phyloP scores from a whole-genome alignment of 768 basidiomycete species.

The Asterophora parasitica region DNA sequence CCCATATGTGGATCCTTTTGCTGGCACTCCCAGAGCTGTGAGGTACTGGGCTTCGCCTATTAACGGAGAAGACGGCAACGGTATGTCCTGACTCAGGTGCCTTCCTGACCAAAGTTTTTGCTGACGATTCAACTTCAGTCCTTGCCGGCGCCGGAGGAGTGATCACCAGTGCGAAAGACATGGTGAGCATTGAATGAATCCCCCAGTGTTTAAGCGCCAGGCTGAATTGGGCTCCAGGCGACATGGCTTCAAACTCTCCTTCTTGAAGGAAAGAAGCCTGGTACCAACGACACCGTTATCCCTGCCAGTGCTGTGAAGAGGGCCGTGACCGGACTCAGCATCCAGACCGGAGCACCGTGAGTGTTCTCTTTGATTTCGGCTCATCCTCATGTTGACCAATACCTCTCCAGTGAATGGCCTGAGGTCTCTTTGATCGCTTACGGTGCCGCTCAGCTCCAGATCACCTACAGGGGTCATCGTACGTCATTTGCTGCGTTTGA shows the following conservation, averaged over 20 bases:
- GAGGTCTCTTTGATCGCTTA: no score
- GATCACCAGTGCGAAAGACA: neutral
- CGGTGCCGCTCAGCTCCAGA: conserved; percentile 18
- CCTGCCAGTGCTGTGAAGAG: neutral
- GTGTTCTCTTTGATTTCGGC: no score
- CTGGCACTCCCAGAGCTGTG: neutral
- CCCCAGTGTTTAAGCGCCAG: no score
- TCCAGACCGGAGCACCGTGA: no score
- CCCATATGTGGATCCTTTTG: neutral
- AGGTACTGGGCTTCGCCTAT: neutral
- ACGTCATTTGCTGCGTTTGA: neutral
- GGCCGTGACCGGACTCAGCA: no score
- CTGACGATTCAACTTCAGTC: neutral
- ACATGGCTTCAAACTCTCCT: neutral
- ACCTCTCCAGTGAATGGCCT: no score
- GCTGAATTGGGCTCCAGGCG: neutral
- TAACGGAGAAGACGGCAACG: neutral
- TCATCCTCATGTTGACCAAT: no score
- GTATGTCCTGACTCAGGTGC: conserved; percentile 14
- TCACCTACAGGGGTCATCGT: conserved; percentile 21
- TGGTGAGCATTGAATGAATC: neutral
- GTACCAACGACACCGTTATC: neutral
- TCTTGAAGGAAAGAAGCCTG: neutral
- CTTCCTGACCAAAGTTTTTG: neutral
- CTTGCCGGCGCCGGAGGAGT: neutral